phyloP scores from a whole-genome alignment of 176 grass and related monocot species.

The Musa troglodytarum region DNA sequence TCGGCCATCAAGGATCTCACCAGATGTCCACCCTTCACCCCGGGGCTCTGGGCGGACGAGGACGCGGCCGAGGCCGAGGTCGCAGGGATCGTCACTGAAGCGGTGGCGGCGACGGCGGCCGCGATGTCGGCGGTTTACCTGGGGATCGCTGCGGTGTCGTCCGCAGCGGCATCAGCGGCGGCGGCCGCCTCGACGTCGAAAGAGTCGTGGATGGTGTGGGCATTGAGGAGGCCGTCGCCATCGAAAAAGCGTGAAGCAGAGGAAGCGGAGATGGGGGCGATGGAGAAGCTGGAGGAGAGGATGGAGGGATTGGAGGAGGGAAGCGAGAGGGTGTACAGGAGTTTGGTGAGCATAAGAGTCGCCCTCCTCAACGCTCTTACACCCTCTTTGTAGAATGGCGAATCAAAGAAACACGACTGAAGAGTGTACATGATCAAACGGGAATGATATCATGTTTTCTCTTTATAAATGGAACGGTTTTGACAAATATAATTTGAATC shows the following conservation, averaged over 20 bases:
- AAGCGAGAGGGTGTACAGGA: conserved; percentile 14
- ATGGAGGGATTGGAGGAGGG: conserved; percentile 2
- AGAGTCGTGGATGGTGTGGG: neutral
- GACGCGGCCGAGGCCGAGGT: conserved; percentile 40
- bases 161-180: neutral
- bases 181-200: neutral
- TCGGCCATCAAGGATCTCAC: neutral
- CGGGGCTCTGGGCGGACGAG: neutral
- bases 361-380: conserved; percentile 4
- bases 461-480: neutral
- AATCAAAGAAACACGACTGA: neutral
- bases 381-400: neutral
- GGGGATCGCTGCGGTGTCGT: neutral
- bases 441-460: neutral
- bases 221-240: neutral
- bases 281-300: conserved; percentile 1
- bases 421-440: neutral
- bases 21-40: neutral
- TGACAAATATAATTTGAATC: too few relatives aligned
- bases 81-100: neutral
- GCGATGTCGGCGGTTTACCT: neutral
- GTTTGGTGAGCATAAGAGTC: conserved; percentile 8
- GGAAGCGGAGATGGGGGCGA: neutral
- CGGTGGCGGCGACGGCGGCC: neutral
- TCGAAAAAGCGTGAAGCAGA: neutral